Conservation (phyloP, 129 eudicot genomes). For the Saussurea involucrata region DNA sequence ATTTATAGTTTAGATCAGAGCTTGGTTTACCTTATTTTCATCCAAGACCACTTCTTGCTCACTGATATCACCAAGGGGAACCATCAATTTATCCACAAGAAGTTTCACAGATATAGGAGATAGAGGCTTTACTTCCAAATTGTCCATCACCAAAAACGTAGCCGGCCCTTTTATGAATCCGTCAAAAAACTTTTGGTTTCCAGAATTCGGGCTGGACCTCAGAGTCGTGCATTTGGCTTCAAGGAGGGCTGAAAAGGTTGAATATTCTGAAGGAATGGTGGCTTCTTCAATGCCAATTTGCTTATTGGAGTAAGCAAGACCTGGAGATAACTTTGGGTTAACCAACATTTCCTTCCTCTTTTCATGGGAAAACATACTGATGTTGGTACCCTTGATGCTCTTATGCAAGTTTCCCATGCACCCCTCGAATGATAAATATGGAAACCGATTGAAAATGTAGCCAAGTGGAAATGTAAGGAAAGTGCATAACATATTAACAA, state of each 20-base stretch:
- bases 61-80: background rate
- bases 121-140: constrained; percentile 13
- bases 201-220: background rate
- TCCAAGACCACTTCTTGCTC: constrained; percentile 13
- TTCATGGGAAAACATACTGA: background rate
- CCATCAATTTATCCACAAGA: background rate
- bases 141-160: constrained; percentile 7
- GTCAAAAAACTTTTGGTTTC: background rate
- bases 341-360: constrained; percentile 11
- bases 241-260: background rate
- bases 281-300: constrained; percentile 13
- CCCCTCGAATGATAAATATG: background rate
- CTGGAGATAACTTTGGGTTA: constrained; percentile 16
- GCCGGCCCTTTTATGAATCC: background rate
- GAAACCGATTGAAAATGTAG: constrained; percentile 10
- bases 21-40: constrained; percentile 8
- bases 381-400: constrained; percentile 3
- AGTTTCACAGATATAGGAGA: constrained; percentile 19
- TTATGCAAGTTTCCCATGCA: constrained; percentile 15
- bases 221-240: background rate
- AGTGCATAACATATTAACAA: constrained; percentile 5
- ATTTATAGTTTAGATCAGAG: background rate
- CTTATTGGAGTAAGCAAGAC: background rate
- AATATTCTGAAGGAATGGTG: background rate
- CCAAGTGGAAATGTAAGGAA: constrained; percentile 15